phyloP scores from a whole-genome alignment of 352 stramenopile genomes.

The Aphanomyces astaci region DNA sequence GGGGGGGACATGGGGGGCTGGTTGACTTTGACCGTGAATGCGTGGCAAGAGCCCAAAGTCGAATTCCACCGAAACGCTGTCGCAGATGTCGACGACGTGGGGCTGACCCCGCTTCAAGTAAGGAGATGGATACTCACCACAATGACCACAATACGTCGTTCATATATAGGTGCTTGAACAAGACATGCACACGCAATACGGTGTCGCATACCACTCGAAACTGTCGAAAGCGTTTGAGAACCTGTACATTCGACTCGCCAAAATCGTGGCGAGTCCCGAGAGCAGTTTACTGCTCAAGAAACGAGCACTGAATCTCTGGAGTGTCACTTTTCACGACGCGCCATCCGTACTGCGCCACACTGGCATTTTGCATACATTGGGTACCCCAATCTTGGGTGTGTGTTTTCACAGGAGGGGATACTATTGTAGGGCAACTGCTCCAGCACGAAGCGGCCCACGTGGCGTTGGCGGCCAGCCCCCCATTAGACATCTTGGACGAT shows the following conservation, averaged over 20 bases:
- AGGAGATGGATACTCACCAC: too few species aligned
- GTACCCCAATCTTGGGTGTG: background rate
- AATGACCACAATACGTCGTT: background rate
- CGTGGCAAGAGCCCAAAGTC: constrained; percentile 20
- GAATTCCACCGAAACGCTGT: background rate
- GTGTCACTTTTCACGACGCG: constrained; percentile 12
- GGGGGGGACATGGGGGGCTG: background rate
- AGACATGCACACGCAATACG: constrained; percentile 16
- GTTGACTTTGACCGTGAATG: background rate
- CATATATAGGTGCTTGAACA: constrained; percentile 1
- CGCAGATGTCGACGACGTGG: background rate
- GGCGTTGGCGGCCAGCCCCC: too few species aligned
- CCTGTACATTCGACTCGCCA: constrained; percentile 40
- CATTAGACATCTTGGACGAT: too few species aligned
- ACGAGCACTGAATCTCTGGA: constrained; percentile 39
- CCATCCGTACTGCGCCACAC: background rate
- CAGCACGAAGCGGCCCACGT: background rate
- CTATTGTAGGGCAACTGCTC: background rate
- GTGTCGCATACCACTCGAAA: background rate
- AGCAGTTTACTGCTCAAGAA: constrained; percentile 36
- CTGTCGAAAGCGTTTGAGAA: constrained; percentile 38
- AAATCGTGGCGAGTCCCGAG: constrained; percentile 36
- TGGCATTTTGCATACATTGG: constrained; percentile 9
- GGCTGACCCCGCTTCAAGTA: constrained; percentile 6
- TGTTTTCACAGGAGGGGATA: too few species aligned